phyloP scores from a whole-genome alignment of 1,284 basidiomycete species.

The Rhodotorula glutinis region DNA sequence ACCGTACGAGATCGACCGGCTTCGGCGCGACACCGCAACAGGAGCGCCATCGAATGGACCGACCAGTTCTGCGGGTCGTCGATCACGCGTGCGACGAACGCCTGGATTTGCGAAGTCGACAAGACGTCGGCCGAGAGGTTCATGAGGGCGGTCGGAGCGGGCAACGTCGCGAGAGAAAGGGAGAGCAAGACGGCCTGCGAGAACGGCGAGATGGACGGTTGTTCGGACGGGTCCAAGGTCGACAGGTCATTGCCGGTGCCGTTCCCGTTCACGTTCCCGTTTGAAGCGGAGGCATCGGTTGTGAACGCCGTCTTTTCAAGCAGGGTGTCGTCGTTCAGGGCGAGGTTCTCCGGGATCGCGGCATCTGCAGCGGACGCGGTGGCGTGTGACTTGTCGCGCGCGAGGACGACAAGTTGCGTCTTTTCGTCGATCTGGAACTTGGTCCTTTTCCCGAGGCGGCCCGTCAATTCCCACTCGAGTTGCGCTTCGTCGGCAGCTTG shows the following conservation, averaged over 20 bases:
- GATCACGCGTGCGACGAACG: slow-evolving; percentile 81
- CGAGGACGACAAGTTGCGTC: slow-evolving; percentile 89
- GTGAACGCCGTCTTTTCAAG: slow-evolving; percentile 93
- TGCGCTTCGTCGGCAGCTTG: slow-evolving; percentile 72
- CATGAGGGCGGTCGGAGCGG: slow-evolving; percentile 57
- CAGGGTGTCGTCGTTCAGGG: slow-evolving; percentile 92
- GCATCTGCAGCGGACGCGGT: slow-evolving; percentile 30
- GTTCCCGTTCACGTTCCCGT: too few relatives aligned
- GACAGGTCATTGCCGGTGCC: slow-evolving; percentile 40
- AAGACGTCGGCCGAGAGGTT: slow-evolving; percentile 59
- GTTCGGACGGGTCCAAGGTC: slow-evolving; percentile 74
- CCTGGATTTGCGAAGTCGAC: slow-evolving; percentile 81
- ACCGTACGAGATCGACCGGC: slow-evolving; percentile 80
- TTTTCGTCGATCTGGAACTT: slow-evolving; percentile 85
- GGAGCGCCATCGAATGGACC: slow-evolving; percentile 86
- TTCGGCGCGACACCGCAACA: slow-evolving; percentile 84
- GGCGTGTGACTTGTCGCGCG: slow-evolving; percentile 62
- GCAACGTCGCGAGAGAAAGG: slow-evolving; percentile 75
- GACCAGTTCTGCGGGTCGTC: slow-evolving; percentile 88
- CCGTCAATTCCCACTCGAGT: slow-evolving; percentile 85
- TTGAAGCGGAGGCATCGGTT: slow-evolving; percentile 41
- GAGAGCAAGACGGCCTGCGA: slow-evolving; percentile 87
- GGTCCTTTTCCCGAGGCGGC: slow-evolving; percentile 88
- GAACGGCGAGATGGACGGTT: slow-evolving; percentile 81
- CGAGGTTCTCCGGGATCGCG: slow-evolving; percentile 67